Percentiles rank a stretch among this genome's conserved stretches.
phyloP scores from a whole-genome alignment of 495 filamentous ascomycete genomes.

The Pyrenopolyporus hunteri region DNA sequence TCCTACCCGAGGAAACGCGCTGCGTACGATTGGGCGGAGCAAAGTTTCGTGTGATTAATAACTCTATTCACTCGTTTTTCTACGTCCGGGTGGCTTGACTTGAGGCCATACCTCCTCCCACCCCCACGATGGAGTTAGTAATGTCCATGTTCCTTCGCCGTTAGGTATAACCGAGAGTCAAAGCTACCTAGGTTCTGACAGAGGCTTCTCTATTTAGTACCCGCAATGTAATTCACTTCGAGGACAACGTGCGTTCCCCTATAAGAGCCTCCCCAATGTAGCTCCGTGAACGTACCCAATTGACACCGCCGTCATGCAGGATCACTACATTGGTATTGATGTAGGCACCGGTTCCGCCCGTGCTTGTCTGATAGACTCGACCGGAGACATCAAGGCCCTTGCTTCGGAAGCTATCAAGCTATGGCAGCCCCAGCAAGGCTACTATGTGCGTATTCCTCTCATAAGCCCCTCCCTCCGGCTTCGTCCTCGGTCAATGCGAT shows the following conservation, averaged over 20 bases:
- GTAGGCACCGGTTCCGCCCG: conserved; percentile 95
- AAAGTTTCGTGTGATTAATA: conserved; percentile 29
- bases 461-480: conserved; percentile 11
- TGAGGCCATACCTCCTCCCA: conserved; percentile 21
- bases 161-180: conserved; percentile 23
- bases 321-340: conserved; percentile 88
- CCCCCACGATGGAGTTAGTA: conserved; percentile 38
- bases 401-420: conserved; percentile 90
- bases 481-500: conserved; percentile 3
- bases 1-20: conserved; percentile 3
- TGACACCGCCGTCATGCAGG: conserved; percentile 39
- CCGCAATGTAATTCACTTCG: conserved; percentile 36
- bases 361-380: conserved; percentile 89
- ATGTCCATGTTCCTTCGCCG: neutral
- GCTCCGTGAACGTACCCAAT: conserved; percentile 19
- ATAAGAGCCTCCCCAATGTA: conserved; percentile 7
- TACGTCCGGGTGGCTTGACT: conserved; percentile 18
- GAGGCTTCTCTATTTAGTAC: conserved; percentile 28
- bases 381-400: conserved; percentile 90
- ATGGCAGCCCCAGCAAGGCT: conserved; percentile 89
- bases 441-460: conserved; percentile 66
- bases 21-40: conserved; percentile 22
- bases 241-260: conserved; percentile 31
- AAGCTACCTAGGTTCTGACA: conserved; percentile 25
- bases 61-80: conserved; percentile 33